Conservation (phyloP, 2,329 filamentous ascomycete species). For the Teratosphaeria pseudoeucalypti region DNA sequence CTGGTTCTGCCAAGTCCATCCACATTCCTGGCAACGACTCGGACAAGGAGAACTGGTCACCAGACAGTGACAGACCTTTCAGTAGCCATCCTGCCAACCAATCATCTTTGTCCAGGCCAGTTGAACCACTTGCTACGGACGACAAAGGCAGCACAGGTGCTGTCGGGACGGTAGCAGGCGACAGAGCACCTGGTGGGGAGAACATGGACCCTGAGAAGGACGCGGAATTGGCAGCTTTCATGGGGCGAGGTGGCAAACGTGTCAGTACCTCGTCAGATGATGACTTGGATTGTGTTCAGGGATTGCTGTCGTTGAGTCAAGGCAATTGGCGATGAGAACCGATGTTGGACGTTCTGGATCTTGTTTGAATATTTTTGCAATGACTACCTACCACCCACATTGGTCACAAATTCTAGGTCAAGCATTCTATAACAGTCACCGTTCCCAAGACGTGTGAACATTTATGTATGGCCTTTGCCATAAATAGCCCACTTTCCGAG, state of each 20-base stretch:
- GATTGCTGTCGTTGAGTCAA: slow-evolving; percentile 78
- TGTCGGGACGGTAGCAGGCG: neutral
- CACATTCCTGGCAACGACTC: slow-evolving; percentile 58
- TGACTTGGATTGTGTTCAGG: slow-evolving; percentile 81
- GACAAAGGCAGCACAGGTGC: neutral
- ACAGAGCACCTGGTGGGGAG: slow-evolving; percentile 1
- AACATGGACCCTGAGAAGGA: slow-evolving; percentile 40
- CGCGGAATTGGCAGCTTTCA: slow-evolving; percentile 62
- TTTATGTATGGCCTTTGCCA: neutral
- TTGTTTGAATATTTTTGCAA: neutral
- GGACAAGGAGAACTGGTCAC: slow-evolving; percentile 88
- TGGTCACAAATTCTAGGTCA: neutral
- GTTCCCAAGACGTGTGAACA: neutral
- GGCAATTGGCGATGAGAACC: slow-evolving; percentile 61
- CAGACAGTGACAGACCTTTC: slow-evolving; percentile 31
- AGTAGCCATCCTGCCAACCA: neutral
- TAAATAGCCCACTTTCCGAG: neutral
- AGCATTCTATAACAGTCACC: neutral
- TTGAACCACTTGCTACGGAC: slow-evolving; percentile 2
- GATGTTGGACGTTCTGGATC: neutral
- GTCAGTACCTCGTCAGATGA: slow-evolving; percentile 33
- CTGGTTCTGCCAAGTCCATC: slow-evolving; percentile 24
- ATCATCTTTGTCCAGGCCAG: neutral
- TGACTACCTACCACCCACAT: neutral
- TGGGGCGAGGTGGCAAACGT: slow-evolving; percentile 42